phyloP scores from a whole-genome alignment of 116 monocot species.

The Phalaenopsis hybrid region DNA sequence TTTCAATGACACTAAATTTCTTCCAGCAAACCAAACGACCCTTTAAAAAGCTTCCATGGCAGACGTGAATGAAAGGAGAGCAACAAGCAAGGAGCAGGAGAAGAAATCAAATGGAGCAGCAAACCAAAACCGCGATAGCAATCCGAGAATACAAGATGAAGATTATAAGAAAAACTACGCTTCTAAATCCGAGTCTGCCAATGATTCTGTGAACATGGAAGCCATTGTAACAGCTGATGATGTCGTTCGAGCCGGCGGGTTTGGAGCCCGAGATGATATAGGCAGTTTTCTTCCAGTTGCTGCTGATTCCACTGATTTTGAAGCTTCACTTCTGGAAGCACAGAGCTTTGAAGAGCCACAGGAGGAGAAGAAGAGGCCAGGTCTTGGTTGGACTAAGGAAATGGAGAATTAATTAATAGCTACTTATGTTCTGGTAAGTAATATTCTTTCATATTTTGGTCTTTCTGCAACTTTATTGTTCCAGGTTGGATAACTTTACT shows the following conservation, averaged over 20 bases:
- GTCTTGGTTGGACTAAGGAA: slow-evolving; percentile 36
- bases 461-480: too few relatives aligned
- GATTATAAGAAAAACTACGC: neutral
- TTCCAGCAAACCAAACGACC: too few relatives aligned
- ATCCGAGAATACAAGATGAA: neutral
- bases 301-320: slow-evolving; percentile 54
- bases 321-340: slow-evolving; percentile 45
- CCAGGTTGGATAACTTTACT: too few relatives aligned
- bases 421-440: too few relatives aligned
- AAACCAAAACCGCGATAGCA: too few relatives aligned
- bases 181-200: neutral
- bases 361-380: slow-evolving; percentile 31
- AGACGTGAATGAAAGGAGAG: neutral
- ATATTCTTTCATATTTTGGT: too few relatives aligned
- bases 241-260: slow-evolving; percentile 47
- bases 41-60: neutral
- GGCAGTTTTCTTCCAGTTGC: slow-evolving; percentile 43
- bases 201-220: slow-evolving; percentile 39
- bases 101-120: too few relatives aligned
- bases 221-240: slow-evolving; percentile 45
- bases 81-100: neutral
- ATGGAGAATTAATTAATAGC: slow-evolving; percentile 17
- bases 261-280: slow-evolving; percentile 57
- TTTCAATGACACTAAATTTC: too few relatives aligned
- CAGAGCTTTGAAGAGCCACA: slow-evolving; percentile 47